These are phyloP conservation scores for Iberis pinnata DNA, from an alignment of 345 rosid species.

Conservation along the genomic window DNA sequence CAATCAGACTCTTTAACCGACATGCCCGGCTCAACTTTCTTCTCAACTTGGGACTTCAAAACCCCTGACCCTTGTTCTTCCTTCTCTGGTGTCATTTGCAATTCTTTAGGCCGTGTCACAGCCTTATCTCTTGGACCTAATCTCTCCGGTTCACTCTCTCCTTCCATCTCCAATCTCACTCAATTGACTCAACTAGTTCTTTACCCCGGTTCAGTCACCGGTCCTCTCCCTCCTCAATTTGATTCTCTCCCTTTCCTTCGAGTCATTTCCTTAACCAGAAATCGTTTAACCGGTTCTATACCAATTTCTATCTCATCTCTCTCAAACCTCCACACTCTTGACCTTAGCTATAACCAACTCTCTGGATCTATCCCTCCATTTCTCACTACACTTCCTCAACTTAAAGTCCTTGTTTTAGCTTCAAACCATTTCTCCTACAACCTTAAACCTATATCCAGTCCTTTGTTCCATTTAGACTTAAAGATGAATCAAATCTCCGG, in stretches of 20 bases:
- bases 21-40: conserved; percentile 47
- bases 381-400: conserved; percentile 34
- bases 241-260: conserved; percentile 47
- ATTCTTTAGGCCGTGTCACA: conserved; percentile 34
- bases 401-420: conserved; percentile 51
- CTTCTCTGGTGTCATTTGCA: conserved; percentile 60
- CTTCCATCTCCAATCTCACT: conserved; percentile 51
- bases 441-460: conserved; percentile 32
- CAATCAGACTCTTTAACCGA: conserved; percentile 56
- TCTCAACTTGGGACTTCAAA: conserved; percentile 59
- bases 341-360: conserved; percentile 65
- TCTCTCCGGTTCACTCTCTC: conserved; percentile 70
- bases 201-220: conserved; percentile 72
- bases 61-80: conserved; percentile 53
- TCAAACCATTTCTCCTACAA: conserved; percentile 44
- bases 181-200: conserved; percentile 64
- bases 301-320: conserved; percentile 49
- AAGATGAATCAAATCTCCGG: conserved; percentile 51
- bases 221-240: conserved; percentile 65
- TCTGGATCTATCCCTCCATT: conserved; percentile 50
- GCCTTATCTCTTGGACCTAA: conserved; percentile 53
- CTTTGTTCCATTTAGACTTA: conserved; percentile 63
- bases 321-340: conserved; percentile 59
- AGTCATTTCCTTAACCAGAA: conserved; percentile 61
- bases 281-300: conserved; percentile 71